A percentile compares a stretch with the other conserved stretches of the same genome.
These are phyloP conservation scores for Hypomontagnella submonticulosa DNA, from an alignment of 495 filamentous ascomycete species.

Conservation along the genomic window DNA sequence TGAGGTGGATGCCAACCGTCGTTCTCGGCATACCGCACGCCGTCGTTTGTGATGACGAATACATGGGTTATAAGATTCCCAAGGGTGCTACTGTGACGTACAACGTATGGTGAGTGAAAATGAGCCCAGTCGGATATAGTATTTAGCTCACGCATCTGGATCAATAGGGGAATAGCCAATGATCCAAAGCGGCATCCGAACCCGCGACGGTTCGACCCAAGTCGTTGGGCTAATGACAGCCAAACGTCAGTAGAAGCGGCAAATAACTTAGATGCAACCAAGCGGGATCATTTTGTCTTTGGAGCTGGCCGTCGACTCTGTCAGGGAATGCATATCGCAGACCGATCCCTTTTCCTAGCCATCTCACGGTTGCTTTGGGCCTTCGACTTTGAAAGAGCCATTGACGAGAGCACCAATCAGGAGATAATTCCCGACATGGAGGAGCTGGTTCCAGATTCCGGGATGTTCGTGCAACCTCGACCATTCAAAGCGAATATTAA, in stretches of 20 bases:
- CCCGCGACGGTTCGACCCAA: slow-evolving; percentile 60
- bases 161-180: slow-evolving; percentile 53
- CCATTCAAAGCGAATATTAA: slow-evolving; percentile 20
- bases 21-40: slow-evolving; percentile 65
- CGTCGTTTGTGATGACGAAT: slow-evolving; percentile 58
- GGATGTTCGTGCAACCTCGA: slow-evolving; percentile 20
- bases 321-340: slow-evolving; percentile 65
- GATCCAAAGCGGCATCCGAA: slow-evolving; percentile 55
- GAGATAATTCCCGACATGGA: slow-evolving; percentile 27
- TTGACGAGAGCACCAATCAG: slow-evolving; percentile 34
- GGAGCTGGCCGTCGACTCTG: slow-evolving; percentile 68
- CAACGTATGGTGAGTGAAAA: slow-evolving; percentile 50
- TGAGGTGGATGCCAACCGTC: slow-evolving; percentile 66
- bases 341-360: slow-evolving; percentile 60
- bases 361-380: slow-evolving; percentile 60
- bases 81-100: slow-evolving; percentile 47
- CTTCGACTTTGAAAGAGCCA: slow-evolving; percentile 53
- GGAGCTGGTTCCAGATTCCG: slow-evolving; percentile 10
- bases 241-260: slow-evolving; percentile 42
- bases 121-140: background rate
- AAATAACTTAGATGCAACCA: slow-evolving; percentile 53
- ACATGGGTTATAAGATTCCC: slow-evolving; percentile 53
- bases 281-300: slow-evolving; percentile 56
- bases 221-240: slow-evolving; percentile 53
- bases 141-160: slow-evolving; percentile 4